Percentiles rank a stretch among this genome's conserved stretches.
phyloP scores from a whole-genome alignment of 805 yeast species.

The Groenewaldozyma salmanticensis region DNA sequence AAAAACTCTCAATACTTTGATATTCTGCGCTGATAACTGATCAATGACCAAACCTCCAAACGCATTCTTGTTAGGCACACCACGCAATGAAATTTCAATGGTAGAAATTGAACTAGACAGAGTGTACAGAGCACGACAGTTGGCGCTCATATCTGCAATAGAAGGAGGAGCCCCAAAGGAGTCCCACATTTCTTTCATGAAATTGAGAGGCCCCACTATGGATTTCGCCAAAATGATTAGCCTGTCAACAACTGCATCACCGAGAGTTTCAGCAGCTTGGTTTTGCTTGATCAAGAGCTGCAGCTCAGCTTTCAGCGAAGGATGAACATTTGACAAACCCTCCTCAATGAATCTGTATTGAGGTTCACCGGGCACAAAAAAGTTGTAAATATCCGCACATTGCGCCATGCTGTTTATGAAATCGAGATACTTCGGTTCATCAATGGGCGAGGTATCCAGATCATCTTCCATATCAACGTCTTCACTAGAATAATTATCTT shows the following conservation, averaged over 20 bases:
- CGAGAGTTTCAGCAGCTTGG: not conserved
- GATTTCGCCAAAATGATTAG: not conserved
- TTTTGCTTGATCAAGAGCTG: not conserved
- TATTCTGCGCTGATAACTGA: constrained; percentile 52
- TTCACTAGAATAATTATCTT: not conserved
- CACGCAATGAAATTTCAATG: constrained; percentile 57
- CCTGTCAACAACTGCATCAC: not conserved
- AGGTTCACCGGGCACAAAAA: not conserved
- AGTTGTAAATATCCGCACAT: not conserved
- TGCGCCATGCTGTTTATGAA: not conserved
- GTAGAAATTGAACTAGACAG: constrained; percentile 52
- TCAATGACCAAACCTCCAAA: constrained; percentile 38
- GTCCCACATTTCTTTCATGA: not conserved
- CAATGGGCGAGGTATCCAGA: not conserved
- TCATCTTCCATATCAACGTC: not conserved
- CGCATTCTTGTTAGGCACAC: constrained; percentile 26
- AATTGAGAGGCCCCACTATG: not conserved
- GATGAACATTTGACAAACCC: not conserved
- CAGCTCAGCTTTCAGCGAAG: not conserved
- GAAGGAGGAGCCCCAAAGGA: not conserved
- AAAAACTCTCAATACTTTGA: constrained; percentile 48
- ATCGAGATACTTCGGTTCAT: not conserved
- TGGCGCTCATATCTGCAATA: not conserved
- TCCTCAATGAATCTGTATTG: not conserved
- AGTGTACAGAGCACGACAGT: not conserved